Percentiles rank a stretch among this genome's conserved stretches.
These are phyloP conservation scores for Acorus gramineus DNA, from an alignment of 106 monocot species.

Conservation along the genomic window DNA sequence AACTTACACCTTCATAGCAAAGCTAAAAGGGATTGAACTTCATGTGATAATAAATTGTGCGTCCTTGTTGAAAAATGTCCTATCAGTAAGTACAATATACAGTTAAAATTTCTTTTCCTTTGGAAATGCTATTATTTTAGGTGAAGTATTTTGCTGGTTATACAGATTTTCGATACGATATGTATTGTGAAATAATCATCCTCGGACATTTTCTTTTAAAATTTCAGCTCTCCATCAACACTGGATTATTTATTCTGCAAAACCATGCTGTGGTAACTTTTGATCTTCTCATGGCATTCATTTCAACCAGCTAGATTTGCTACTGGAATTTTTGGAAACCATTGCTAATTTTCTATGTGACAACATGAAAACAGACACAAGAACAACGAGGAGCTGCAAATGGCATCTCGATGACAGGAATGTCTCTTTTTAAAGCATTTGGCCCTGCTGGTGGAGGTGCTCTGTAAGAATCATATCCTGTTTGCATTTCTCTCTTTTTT, in stretches of 20 bases:
- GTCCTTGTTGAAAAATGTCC: conserved; percentile 53
- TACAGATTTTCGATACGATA: neutral
- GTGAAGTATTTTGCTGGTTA: neutral
- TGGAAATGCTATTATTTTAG: neutral
- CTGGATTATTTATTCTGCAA: conserved; percentile 17
- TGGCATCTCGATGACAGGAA: conserved; percentile 38
- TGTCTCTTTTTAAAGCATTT: conserved; percentile 46
- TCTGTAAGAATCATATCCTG: conserved; percentile 26
- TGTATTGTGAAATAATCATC: neutral
- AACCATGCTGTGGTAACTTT: conserved; percentile 28
- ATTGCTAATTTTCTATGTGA: neutral
- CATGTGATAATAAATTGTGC: conserved; percentile 38
- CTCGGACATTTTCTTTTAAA: neutral
- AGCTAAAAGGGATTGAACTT: conserved; percentile 43
- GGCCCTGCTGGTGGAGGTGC: conserved; percentile 41
- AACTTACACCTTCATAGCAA: conserved; percentile 45
- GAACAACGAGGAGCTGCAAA: conserved; percentile 53
- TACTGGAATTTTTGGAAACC: neutral
- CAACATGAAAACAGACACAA: conserved; percentile 16
- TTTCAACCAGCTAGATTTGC: too few relatives aligned
- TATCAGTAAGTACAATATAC: conserved; percentile 46
- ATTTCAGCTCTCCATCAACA: conserved; percentile 13
- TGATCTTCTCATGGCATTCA: neutral
- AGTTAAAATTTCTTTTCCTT: neutral
- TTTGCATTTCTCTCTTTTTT: neutral